A percentile compares a stretch with the other conserved stretches of the same genome.
These are phyloP conservation scores for Pseudophaeomoniella oleicola DNA, from an alignment of 2,329 filamentous ascomycete species.

Conservation along the genomic window DNA sequence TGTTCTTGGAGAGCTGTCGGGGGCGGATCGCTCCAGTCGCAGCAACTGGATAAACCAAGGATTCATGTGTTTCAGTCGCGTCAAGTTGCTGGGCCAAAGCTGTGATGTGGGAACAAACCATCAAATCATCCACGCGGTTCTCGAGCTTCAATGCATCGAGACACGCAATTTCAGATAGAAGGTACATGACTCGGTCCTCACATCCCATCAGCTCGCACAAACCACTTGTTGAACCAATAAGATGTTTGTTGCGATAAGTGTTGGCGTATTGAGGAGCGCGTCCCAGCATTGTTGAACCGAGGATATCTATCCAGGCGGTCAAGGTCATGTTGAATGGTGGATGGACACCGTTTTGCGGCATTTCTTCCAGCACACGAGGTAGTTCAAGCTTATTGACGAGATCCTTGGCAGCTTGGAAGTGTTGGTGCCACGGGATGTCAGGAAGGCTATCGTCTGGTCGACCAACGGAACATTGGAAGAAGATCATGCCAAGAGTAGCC, in stretches of 20 bases:
- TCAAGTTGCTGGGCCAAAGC: conserved; percentile 79
- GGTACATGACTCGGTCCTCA: conserved; percentile 92
- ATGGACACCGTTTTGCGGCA: conserved; percentile 37
- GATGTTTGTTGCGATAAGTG: conserved; percentile 88
- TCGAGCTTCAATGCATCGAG: conserved; percentile 75
- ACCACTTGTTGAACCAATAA: conserved; percentile 51
- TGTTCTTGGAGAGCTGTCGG: conserved; percentile 72
- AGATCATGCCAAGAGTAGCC: conserved; percentile 85
- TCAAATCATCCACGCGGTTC: conserved; percentile 66
- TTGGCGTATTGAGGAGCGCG: conserved; percentile 78
- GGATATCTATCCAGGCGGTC: conserved; percentile 90
- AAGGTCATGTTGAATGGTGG: conserved; percentile 92
- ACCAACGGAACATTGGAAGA: conserved; percentile 88
- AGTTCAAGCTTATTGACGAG: conserved; percentile 77
- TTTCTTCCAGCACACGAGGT: conserved; percentile 45
- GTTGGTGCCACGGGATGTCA: conserved; percentile 92
- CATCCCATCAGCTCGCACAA: conserved; percentile 93
- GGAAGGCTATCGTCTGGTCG: conserved; percentile 67
- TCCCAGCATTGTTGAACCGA: conserved; percentile 84
- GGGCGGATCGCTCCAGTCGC: conserved; percentile 61
- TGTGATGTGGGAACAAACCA: conserved; percentile 76
- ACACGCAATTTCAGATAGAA: conserved; percentile 94
- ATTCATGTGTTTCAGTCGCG: conserved; percentile 56
- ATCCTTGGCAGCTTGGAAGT: conserved; percentile 82
- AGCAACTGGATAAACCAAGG: conserved; percentile 44